Conservation (phyloP, 73 alveolate genomes). For the Paramecium sonneborni region DNA sequence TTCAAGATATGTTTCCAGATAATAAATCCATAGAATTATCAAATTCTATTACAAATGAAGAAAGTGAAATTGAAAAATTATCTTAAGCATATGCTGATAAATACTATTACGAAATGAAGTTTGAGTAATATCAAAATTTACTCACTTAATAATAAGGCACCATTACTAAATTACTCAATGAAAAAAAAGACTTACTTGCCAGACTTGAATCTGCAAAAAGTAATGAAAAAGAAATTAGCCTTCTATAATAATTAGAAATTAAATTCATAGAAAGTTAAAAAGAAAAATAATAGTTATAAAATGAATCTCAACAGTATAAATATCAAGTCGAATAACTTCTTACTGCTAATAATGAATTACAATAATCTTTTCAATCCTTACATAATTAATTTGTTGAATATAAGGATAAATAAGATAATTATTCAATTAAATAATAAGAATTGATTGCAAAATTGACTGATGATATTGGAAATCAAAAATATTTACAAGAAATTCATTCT, state of each 20-base stretch:
- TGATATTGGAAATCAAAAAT: background rate
- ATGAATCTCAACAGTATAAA: background rate
- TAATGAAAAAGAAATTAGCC: background rate
- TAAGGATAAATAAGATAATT: background rate
- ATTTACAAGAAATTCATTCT: background rate
- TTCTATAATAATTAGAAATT: background rate
- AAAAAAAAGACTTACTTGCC: background rate
- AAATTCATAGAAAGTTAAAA: background rate
- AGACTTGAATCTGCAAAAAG: background rate
- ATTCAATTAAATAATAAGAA: background rate
- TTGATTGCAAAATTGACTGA: background rate
- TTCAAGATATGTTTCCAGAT: background rate
- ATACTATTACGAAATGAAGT: constrained; percentile 56
- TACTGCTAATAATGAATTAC: background rate
- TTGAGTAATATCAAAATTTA: background rate
- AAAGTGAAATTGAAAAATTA: constrained; percentile 31
- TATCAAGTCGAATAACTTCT: background rate
- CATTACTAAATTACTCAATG: background rate
- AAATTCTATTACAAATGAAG: constrained; percentile 15
- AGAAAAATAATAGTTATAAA: background rate
- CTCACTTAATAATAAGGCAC: background rate
- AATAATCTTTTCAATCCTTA: background rate
- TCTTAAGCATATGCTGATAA: constrained; percentile 49
- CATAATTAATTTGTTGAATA: background rate
- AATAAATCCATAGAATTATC: background rate